Evolutionary conservation across 805 yeast species (phyloP), one percentile per base, ranked within the genome.

Genomic region (Sungouiozyma ichnusensis): DNA sequence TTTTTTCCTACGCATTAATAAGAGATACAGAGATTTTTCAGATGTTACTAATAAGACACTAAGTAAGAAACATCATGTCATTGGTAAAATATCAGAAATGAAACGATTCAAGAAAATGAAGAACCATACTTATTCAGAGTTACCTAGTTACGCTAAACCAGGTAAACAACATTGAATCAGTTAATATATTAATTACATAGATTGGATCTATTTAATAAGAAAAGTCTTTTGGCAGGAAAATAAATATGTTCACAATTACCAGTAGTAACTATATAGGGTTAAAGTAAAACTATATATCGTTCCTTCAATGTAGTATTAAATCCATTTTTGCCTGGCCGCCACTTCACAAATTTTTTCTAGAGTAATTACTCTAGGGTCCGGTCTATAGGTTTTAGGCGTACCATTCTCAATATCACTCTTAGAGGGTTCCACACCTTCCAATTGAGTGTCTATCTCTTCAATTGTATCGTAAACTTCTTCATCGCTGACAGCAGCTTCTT

Each of bases 1-100:
- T 57, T 48, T 77, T 45, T 81, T 83, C 59, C 68, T 81, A 11
- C 67, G 65, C 52, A 43, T 73, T 40, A 83, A 80, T 53, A 71
- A 66, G 44, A 65, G 68, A 29, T 78, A 77, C 51, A 68, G 79
- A 54, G 81, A 76, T 50, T 63, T 76, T 37, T 63, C 74, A 2
- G 63, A 55, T 20, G 56, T 75, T 33, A 69, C 67, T 39, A 62
- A 52, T 16, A 54, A 52, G 31, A 65, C 62, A 3, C 53, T 59
- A 47, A 62, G 58, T 27, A 53, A 59, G 31, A 63, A 54, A 42
- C 72, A 62, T 43, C 66, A 58, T 46, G 64, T 65, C 1, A 44
- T 69, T 33, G 73, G 73, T 38, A 64, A 59, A 41, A 57, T 69
- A 39, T 59, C 63, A 33, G 62, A 63, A 35, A 50, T 50, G 46